Percentiles rank a stretch among this genome's conserved stretches.
These are phyloP conservation scores for Selenicereus undatus DNA, from an alignment of 148 eudicot genomes.

Conservation along the genomic window DNA sequence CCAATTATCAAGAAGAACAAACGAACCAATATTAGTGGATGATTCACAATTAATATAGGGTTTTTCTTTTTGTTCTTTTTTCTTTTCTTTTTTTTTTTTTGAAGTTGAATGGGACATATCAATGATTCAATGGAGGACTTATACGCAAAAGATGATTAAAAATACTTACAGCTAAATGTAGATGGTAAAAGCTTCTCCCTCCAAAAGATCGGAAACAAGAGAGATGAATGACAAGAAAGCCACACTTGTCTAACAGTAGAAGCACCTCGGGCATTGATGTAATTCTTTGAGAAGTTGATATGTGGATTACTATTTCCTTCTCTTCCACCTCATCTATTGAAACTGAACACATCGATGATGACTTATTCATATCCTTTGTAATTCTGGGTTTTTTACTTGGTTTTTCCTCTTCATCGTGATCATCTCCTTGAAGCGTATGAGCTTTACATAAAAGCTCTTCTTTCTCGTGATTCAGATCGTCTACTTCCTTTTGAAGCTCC, in stretches of 20 bases:
- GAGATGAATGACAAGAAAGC: slow-evolving; percentile 30
- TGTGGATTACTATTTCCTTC: slow-evolving; percentile 33
- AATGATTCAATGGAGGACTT: too few species aligned
- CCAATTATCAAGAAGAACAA: too few species aligned
- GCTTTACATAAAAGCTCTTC: slow-evolving; percentile 34
- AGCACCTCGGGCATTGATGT: slow-evolving; percentile 31
- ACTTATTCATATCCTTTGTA: not conserved
- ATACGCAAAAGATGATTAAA: too few species aligned
- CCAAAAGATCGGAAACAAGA: slow-evolving; percentile 41
- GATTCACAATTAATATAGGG: too few species aligned
- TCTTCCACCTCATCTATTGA: slow-evolving; percentile 25
- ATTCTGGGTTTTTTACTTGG: not conserved
- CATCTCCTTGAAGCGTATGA: not conserved
- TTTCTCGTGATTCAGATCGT: slow-evolving; percentile 37
- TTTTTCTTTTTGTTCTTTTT: too few species aligned
- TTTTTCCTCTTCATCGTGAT: not conserved
- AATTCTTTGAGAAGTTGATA: slow-evolving; percentile 26
- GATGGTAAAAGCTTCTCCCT: slow-evolving; percentile 38
- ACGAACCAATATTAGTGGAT: too few species aligned
- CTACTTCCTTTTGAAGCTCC: slow-evolving; percentile 66
- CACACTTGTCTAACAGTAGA: slow-evolving; percentile 38
- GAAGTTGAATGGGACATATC: too few species aligned
- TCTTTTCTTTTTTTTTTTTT: too few species aligned
- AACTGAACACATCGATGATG: slow-evolving; percentile 10
- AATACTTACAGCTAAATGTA: slow-evolving; percentile 49